Evolutionary conservation across 805 yeast species (phyloP).

Genomic region (Torulaspora delbrueckii): DNA sequence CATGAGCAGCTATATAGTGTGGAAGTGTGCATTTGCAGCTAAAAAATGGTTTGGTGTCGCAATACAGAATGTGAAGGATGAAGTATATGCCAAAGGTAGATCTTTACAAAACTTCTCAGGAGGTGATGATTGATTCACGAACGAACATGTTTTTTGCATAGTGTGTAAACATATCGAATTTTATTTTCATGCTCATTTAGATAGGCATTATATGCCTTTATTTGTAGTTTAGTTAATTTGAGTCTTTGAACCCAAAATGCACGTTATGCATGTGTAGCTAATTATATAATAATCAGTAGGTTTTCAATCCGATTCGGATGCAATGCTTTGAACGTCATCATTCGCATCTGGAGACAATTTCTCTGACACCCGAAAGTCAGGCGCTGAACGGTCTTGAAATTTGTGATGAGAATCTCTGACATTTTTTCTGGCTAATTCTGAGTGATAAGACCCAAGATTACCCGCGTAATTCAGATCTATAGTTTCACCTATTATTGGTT

Average conservation of each 20-base stretch:
- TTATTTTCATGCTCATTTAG: neutral
- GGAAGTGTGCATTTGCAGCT: slow-evolving; percentile 1
- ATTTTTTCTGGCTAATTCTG: neutral
- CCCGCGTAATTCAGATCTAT: neutral
- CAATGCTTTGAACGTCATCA: neutral
- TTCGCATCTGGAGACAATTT: neutral
- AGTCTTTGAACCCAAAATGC: neutral
- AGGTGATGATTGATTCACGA: slow-evolving; percentile 4
- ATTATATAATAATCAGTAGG: neutral
- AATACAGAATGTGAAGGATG: slow-evolving; percentile 47
- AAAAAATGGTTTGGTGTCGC: slow-evolving; percentile 26
- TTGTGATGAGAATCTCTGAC: neutral
- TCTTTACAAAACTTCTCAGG: slow-evolving; percentile 42
- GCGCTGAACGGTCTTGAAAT: neutral
- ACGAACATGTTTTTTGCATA: slow-evolving; percentile 2
- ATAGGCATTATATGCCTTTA: neutral
- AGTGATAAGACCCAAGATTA: neutral
- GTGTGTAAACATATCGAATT: slow-evolving; percentile 1
- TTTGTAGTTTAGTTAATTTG: neutral
- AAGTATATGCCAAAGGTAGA: slow-evolving; percentile 53
- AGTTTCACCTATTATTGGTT: slow-evolving; percentile 2
- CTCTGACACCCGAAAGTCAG: neutral
- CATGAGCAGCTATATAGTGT: slow-evolving; percentile 6
- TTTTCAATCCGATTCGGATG: neutral
- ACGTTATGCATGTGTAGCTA: neutral